phyloP scores from a whole-genome alignment of 441 rosid species.

The Adansonia gregorii region DNA sequence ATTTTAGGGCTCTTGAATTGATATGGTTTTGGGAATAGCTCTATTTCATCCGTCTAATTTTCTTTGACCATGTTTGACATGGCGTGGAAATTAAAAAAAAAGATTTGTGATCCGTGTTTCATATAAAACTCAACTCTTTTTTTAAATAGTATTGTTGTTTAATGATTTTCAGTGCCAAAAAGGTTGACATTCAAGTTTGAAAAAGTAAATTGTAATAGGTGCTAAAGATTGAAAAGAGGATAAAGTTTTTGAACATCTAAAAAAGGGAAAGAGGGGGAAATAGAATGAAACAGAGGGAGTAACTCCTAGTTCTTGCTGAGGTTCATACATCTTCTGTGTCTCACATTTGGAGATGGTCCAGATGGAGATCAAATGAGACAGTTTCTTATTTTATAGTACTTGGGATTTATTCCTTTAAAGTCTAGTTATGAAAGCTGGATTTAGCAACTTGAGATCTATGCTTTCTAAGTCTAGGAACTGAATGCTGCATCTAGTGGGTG shows the following conservation, averaged over 20 bases:
- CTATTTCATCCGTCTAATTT: background rate
- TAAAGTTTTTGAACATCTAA: background rate
- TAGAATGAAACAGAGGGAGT: background rate
- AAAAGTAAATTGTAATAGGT: background rate
- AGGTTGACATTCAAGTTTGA: conserved; percentile 8
- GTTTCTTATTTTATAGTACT: conserved; percentile 11
- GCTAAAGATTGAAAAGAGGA: background rate
- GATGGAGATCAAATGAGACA: background rate
- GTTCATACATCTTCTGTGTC: background rate
- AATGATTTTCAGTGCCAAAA: background rate
- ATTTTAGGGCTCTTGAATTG: background rate
- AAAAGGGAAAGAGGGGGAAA: background rate
- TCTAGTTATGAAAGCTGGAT: background rate
- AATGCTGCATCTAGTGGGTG: conserved; percentile 14
- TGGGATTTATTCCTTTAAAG: conserved; percentile 1
- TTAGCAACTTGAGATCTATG: conserved; percentile 10
- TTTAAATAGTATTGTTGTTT: background rate
- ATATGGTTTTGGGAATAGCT: background rate
- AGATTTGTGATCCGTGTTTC: background rate
- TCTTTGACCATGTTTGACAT: conserved; percentile 3
- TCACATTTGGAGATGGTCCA: background rate
- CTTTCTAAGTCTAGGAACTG: background rate
- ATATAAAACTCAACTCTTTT: background rate
- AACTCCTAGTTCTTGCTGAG: background rate
- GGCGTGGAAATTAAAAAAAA: background rate